These are phyloP conservation scores for Podila epicladia DNA, from an alignment of 192 early-diverging fungal species.

Conservation along the genomic window DNA sequence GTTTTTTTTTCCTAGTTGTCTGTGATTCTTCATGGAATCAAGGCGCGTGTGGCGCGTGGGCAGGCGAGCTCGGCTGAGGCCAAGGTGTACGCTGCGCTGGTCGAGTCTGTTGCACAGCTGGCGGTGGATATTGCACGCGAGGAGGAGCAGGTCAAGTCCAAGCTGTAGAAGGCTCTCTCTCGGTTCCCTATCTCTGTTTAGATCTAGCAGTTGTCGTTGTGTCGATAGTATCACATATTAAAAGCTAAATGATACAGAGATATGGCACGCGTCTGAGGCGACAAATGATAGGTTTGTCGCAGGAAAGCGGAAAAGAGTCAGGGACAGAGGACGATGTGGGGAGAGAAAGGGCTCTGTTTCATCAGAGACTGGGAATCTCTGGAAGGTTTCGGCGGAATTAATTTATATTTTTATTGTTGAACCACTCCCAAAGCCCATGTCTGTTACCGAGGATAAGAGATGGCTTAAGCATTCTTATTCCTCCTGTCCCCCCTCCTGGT, in stretches of 20 bases:
- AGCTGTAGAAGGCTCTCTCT: constrained; percentile 19
- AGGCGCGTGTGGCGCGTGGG: constrained; percentile 84
- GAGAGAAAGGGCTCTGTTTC: background rate
- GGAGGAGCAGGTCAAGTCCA: constrained; percentile 49
- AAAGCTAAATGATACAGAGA: too few relatives aligned
- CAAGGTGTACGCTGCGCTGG: constrained; percentile 48
- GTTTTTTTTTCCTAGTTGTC: constrained; percentile 55
- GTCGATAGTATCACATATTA: too few relatives aligned
- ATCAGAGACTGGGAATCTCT: background rate
- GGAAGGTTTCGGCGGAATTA: background rate
- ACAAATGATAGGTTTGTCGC: background rate
- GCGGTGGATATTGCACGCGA: constrained; percentile 71
- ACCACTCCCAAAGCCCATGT: too few relatives aligned
- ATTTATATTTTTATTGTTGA: background rate
- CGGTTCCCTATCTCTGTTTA: background rate
- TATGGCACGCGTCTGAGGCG: background rate
- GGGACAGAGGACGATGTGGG: background rate
- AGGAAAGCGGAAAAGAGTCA: background rate
- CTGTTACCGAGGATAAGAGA: too few relatives aligned
- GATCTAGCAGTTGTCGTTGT: too few relatives aligned
- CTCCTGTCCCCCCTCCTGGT: too few relatives aligned
- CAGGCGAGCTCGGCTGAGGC: constrained; percentile 86
- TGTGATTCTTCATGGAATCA: constrained; percentile 89
- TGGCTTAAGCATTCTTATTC: too few relatives aligned
- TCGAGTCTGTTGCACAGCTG: constrained; percentile 59